Base-by-base conservation (phyloP, 805 yeast genomes). In the Brettanomyces naardenensis region DNA sequence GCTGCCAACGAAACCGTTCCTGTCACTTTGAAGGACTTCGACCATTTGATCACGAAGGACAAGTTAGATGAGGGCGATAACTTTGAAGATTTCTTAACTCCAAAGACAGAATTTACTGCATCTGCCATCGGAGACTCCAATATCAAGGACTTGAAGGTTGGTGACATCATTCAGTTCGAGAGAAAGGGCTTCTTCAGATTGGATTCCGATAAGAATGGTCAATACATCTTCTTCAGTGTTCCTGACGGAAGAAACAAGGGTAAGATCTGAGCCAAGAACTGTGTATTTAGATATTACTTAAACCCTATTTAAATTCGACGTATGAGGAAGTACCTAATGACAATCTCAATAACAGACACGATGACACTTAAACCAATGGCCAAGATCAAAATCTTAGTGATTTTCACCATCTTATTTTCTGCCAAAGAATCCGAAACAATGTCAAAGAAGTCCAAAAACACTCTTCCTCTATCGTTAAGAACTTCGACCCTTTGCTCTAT, bases 401-500 rank as follows among this genome's bases (percentile, higher is more conserved):
- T 86, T 49, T 95, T 69, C 21, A 88, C 85, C 74, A 92, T 90
- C 53, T 87, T 88, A 44, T 80, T 74, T 61, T 92, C 97, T 5
- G 95, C 95, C 46, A 92, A 81, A 33, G 95, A 85, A 54, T 92
- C 97, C 17, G 90, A 88, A 45, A 92, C 78, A 38, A 92, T 83
- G 52, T 89, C 95, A 54, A 87, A 85, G 52, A 92, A 84, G 53
- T 92, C 98, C 52, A 92, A 65, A 51, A 90, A 92, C 21, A 92
- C 96, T 55, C 83, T 84, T 58, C 97, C 89, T 35, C 97, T 66
- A 56, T 90, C 97, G 51, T 92, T 92, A 35, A 92, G 68, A 4
- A 92, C 96, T 53, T 85, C 89, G 22, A 90, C 96, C 38, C 98
- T 66, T 59, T 86, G 95, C 55, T 90, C 97, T 44, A 92, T 89